A percentile compares a stretch with the other conserved stretches of the same genome.
These are phyloP conservation scores for Aciculoconidium aculeatum DNA, from an alignment of 805 yeast genomes.

Conservation along the genomic window DNA sequence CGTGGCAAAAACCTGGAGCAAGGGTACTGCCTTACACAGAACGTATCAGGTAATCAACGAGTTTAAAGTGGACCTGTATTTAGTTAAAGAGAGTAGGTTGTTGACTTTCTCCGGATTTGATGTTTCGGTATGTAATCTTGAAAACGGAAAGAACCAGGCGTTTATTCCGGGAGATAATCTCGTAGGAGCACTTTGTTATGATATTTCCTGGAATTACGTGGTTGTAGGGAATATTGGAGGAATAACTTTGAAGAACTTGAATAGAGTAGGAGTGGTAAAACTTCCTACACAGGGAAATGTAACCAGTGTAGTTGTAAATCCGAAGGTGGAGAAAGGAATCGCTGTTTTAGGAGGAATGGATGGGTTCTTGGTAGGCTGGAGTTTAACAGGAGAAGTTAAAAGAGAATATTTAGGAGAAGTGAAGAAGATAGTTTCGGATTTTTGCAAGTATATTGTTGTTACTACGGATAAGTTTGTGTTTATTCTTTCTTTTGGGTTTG, in stretches of 20 bases:
- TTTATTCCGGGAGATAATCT: constrained; percentile 29
- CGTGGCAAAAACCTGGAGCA: constrained; percentile 33
- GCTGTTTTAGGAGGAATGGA: too few species aligned
- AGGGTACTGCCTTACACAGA: constrained; percentile 22
- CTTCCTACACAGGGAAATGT: too few species aligned
- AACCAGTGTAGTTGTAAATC: too few species aligned
- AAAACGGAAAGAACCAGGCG: constrained; percentile 32
- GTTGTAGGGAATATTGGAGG: constrained; percentile 25
- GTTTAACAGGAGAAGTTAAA: too few species aligned
- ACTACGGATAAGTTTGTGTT: too few species aligned
- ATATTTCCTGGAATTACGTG: constrained; percentile 29
- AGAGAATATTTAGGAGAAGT: too few species aligned
- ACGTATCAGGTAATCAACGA: constrained; percentile 26
- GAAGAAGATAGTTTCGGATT: too few species aligned
- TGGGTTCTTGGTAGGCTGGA: too few species aligned
- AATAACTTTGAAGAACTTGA: constrained; percentile 27
- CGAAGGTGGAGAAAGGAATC: too few species aligned
- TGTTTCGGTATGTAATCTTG: constrained; percentile 24
- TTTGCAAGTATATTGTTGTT: too few species aligned
- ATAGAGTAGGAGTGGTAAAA: constrained; percentile 9
- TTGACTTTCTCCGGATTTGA: constrained; percentile 30
- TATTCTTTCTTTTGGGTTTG: too few species aligned
- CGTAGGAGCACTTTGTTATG: constrained; percentile 13
- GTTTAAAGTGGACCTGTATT: constrained; percentile 21
- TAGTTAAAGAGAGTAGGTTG: too few species aligned